Evolutionary conservation across 805 yeast species (phyloP).

Genomic region (Wickerhamomyces chaumierensis): DNA sequence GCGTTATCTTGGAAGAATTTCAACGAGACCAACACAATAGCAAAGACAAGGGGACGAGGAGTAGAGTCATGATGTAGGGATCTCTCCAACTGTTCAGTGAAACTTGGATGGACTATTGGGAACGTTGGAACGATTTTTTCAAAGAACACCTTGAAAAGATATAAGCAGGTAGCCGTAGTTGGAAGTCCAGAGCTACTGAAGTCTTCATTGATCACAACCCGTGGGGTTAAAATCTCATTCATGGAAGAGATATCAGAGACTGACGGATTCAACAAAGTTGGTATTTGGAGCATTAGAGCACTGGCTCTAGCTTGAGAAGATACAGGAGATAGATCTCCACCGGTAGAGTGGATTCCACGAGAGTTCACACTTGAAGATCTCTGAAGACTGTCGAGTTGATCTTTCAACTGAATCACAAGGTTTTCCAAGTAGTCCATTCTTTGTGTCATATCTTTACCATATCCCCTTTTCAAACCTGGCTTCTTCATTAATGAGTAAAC

Average conservation of each 20-base stretch:
- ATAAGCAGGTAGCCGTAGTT: slow-evolving; percentile 6
- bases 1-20: slow-evolving; percentile 13
- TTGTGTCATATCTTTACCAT: slow-evolving; percentile 14
- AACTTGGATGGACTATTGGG: slow-evolving; percentile 14
- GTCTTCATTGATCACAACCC: not conserved
- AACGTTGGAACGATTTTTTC: slow-evolving; percentile 11
- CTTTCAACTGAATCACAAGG: slow-evolving; percentile 5
- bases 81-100: slow-evolving; percentile 5
- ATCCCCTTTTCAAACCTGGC: slow-evolving; percentile 16
- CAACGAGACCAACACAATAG: slow-evolving; percentile 12
- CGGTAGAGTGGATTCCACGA: no score
- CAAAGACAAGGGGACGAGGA: slow-evolving; percentile 11
- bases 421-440: slow-evolving; percentile 11
- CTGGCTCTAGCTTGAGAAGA: slow-evolving; percentile 1
- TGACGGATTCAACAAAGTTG: slow-evolving; percentile 10
- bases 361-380: not conserved
- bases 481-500: slow-evolving; percentile 12
- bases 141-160: slow-evolving; percentile 13
- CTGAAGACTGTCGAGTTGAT: slow-evolving; percentile 1
- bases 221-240: not conserved
- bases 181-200: slow-evolving; percentile 7
- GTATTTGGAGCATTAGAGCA: slow-evolving; percentile 7
- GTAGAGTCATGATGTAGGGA: slow-evolving; percentile 4
- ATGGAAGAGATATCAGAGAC: no score
- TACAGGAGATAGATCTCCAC: slow-evolving; percentile 2